These are phyloP conservation scores for Zygoascus meyerae DNA, from an alignment of 1,139 yeast species.

Conservation along the genomic window DNA sequence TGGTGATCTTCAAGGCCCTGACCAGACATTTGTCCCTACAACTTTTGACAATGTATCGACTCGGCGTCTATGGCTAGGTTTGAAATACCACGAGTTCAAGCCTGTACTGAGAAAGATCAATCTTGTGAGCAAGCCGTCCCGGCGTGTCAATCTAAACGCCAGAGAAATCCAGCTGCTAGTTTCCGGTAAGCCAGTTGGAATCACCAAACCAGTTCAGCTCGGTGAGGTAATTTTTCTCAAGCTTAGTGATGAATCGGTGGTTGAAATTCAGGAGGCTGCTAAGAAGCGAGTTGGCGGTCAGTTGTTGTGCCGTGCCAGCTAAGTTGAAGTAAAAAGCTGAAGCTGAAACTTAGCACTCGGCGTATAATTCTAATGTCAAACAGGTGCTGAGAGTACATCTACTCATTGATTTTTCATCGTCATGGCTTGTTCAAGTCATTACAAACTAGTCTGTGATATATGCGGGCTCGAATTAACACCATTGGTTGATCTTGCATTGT, in stretches of 20 bases:
- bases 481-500: no score
- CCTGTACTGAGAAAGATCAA: constrained; percentile 71
- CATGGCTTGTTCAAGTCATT: no score
- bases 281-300: constrained; percentile 67
- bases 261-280: constrained; percentile 83
- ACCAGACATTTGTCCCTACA: constrained; percentile 62
- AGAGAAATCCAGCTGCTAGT: constrained; percentile 69
- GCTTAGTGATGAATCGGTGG: constrained; percentile 45
- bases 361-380: not conserved
- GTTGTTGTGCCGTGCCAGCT: constrained; percentile 74
- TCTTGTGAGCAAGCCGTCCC: constrained; percentile 79
- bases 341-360: no score
- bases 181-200: constrained; percentile 67
- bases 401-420: not conserved
- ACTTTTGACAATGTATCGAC: constrained; percentile 84
- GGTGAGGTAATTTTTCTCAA: constrained; percentile 80
- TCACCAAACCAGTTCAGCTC: constrained; percentile 76
- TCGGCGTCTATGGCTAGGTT: constrained; percentile 85
- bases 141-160: constrained; percentile 58
- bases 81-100: constrained; percentile 76
- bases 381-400: not conserved
- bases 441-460: no score
- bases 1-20: constrained; percentile 92
- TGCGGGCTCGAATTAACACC: no score
- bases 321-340: constrained; percentile 33